phyloP scores from a whole-genome alignment of 208 protist genomes.

The Naegleria fowleri region DNA sequence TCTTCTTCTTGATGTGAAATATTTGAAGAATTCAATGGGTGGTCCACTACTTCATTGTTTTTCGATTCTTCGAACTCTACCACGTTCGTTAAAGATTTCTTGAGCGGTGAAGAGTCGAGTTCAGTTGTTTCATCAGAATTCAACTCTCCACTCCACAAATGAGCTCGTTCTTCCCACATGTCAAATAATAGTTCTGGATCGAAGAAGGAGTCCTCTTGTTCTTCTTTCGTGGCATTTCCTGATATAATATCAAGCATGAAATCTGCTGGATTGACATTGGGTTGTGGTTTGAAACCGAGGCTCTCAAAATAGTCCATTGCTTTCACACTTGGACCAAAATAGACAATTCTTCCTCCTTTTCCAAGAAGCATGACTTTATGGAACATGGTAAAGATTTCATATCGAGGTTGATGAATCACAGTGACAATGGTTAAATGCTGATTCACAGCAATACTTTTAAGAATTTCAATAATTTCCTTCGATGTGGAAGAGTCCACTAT shows the following conservation, averaged over 20 bases:
- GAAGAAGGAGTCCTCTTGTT: not conserved
- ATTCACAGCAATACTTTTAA: not conserved
- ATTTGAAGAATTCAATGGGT: no score
- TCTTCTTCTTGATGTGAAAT: not conserved
- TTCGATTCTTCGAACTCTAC: not conserved
- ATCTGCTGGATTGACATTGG: conserved; percentile 32
- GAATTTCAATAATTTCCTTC: not conserved
- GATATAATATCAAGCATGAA: conserved; percentile 30
- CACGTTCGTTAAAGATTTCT: no score
- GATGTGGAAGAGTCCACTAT: not conserved
- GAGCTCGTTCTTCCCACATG: not conserved
- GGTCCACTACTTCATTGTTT: not conserved
- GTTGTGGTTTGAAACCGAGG: conserved; percentile 27
- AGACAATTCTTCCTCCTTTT: conserved; percentile 29
- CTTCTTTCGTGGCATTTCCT: not conserved
- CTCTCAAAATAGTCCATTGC: conserved; percentile 30
- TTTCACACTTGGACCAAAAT: conserved; percentile 31
- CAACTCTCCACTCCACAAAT: not conserved
- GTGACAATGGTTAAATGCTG: conserved; percentile 41
- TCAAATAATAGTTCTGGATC: not conserved
- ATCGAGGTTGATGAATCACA: conserved; percentile 49
- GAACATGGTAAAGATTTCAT: conserved; percentile 43
- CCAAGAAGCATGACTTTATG: conserved; percentile 27
- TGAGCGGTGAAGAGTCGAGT: no score
- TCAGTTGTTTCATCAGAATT: not conserved